Percentiles rank a stretch among this genome's conserved stretches.
phyloP scores from a whole-genome alignment of 2,329 filamentous ascomycete species.

The Fusarium keratoplasticum region DNA sequence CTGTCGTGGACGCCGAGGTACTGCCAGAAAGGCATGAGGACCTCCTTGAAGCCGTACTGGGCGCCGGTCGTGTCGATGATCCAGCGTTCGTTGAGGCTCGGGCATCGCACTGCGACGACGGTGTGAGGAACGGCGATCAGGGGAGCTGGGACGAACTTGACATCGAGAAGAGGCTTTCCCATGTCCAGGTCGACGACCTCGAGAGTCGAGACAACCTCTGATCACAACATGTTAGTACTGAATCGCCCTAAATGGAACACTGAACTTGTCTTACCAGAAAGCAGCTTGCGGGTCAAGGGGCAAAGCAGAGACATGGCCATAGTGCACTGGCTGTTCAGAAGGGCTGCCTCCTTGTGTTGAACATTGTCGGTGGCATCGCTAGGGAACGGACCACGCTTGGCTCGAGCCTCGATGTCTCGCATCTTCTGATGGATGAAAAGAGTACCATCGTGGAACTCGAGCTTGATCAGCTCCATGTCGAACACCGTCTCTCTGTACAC shows the following conservation, averaged over 20 bases:
- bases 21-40: slow-evolving; percentile 17
- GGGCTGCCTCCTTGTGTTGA: slow-evolving; percentile 17
- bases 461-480: slow-evolving; percentile 1
- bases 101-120: slow-evolving; percentile 4
- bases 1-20: slow-evolving; percentile 15
- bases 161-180: slow-evolving; percentile 1
- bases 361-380: slow-evolving; percentile 4
- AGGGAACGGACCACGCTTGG: slow-evolving; percentile 5
- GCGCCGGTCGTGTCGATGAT: slow-evolving; percentile 23
- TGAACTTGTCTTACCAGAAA: neutral
- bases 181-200: neutral
- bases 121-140: neutral
- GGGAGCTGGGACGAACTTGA: slow-evolving; percentile 14
- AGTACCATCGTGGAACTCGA: neutral
- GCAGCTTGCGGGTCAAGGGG: slow-evolving; percentile 14
- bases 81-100: slow-evolving; percentile 13
- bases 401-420: neutral
- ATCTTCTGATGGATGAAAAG: slow-evolving; percentile 11
- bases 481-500: slow-evolving; percentile 16
- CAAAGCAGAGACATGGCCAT: slow-evolving; percentile 16
- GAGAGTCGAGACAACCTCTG: slow-evolving; percentile 6
- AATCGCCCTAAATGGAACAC: rapidly evolving
- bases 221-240: neutral
- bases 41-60: slow-evolving; percentile 30
- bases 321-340: slow-evolving; percentile 10